Base-by-base conservation (phyloP, 2,329 filamentous ascomycete species). In the Cladosporium sp. region DNA sequence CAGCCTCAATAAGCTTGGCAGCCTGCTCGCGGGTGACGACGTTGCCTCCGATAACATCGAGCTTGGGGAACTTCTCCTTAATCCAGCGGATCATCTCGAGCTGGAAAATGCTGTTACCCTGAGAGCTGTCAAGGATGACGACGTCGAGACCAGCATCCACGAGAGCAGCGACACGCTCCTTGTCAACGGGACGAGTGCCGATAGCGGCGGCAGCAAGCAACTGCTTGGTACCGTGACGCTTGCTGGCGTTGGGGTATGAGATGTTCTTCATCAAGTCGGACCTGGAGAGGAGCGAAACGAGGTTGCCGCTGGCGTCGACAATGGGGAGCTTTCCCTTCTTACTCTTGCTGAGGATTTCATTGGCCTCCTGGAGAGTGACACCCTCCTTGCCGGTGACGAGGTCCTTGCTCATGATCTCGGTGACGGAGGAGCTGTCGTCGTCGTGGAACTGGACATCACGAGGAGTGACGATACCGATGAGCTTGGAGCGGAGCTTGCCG, bases 181-280 rank as follows among this genome's bases (percentile, higher is more conserved):
- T 97, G 76, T 99, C 94, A 75, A 95, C 91, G 49, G 91, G 90
- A 32, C 94, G 87, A 44, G 94, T 99, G 65, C 95, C 95, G 71
- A 99, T 95, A 62, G 94, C 90, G 64, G 94, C 94, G 65, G 92
- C 92, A 72, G 91, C 91, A 70, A 99, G 90, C 44, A 99, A 85
- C 82, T 99, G 95, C 82, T 99, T 99, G 66, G 93, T 97, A 70
- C 95, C 86, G 58, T 92, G 90, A 37, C 96, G 86, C 82, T 99
- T 99, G 56, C 94, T 97, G 48, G 94, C 92, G 61, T 97, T 83
- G 35, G 94, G 94, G 78, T 95, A 99, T 79, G 97, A 87, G 62
- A 96, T 84, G 80, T 99, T 99, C 84, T 99, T 99, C 81, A 92
- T 97, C 77, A 99, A 79, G 77, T 99, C 94, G 68, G 92, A 96